Evolutionary conservation across 768 basidiomycete species (phyloP), one percentile per base, ranked within the genome.

Genomic region (Termitomyces sp.): DNA sequence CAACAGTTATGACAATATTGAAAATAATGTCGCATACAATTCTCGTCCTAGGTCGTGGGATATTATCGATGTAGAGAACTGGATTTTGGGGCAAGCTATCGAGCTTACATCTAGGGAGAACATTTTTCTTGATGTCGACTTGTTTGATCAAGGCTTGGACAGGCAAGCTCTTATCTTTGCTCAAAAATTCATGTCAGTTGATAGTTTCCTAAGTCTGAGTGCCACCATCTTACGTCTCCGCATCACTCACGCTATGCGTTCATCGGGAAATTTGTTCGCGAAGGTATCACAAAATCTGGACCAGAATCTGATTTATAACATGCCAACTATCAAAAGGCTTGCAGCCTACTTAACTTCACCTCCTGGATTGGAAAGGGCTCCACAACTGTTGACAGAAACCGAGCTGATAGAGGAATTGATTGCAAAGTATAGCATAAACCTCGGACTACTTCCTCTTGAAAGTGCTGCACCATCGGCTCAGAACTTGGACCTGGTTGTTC

Each of bases 1-100:
- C n/a, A 1, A 42, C 42, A 76, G 75, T 54, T 75, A 74, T 32
- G 62, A 63, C 5, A 67, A 63, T 9, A 60, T 76, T 1, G 71
- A 70, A 29, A 61, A 59, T 5, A 69, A 68, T 31, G 48, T 62
- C 11, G 56, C 57, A 25, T 68, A 67, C 8, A 54, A 62, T 1
- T 56, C 66, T n/a, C 67, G 66, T 3, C 74, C 69, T 0, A 17
- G 10, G 1, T 56, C 56, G 4, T 75, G 73, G 73, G 53, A 64
- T 9, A 54, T 51, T 2, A n/a, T 6, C 1, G 62, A 65, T 17
- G 66, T 74, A 1, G 62, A 70, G 46, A 57, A 25, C 1, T 76
- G 73, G 74, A 47, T 73, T 17, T 29, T 65, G 14, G 55, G 60
- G 29, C 71, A 76, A 36, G 42, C 65, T 36, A 5, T 14, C 32